phyloP scores from a whole-genome alignment of 805 yeast species.

The Zygosaccharomyces gambellarensis region DNA sequence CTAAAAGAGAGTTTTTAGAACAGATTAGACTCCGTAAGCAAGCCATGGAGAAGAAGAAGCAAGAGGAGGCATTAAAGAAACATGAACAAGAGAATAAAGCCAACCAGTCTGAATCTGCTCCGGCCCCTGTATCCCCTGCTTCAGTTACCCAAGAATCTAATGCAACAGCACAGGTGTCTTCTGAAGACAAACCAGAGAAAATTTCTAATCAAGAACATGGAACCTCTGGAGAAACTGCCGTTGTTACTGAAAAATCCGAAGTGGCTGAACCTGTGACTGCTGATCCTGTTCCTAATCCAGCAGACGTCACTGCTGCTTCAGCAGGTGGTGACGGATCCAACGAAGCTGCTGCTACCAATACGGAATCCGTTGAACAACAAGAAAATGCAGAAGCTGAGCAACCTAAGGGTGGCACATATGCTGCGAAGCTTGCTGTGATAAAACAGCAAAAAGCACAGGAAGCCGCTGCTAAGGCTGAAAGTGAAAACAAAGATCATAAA shows the following conservation, averaged over 20 bases:
- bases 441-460: conserved; percentile 8
- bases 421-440: conserved; percentile 6
- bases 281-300: background rate
- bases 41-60: conserved; percentile 27
- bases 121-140: background rate
- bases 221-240: background rate
- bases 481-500: conserved; percentile 5
- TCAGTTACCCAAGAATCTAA: background rate
- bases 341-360: conserved; percentile 4
- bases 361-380: background rate
- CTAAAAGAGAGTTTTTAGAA: conserved; percentile 28
- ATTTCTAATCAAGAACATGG: background rate
- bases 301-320: background rate
- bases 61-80: conserved; percentile 10
- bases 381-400: conserved; percentile 8
- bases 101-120: background rate
- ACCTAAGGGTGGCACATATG: conserved; percentile 1
- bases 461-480: conserved; percentile 7
- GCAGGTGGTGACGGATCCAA: conserved; percentile 13
- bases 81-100: conserved; percentile 4
- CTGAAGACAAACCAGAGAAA: background rate
- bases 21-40: conserved; percentile 30
- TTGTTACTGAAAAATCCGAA: background rate
- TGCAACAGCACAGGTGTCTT: background rate
- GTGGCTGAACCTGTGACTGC: background rate